Conservation (phyloP, 768 basidiomycete species). For the Tricholoma sp. region DNA sequence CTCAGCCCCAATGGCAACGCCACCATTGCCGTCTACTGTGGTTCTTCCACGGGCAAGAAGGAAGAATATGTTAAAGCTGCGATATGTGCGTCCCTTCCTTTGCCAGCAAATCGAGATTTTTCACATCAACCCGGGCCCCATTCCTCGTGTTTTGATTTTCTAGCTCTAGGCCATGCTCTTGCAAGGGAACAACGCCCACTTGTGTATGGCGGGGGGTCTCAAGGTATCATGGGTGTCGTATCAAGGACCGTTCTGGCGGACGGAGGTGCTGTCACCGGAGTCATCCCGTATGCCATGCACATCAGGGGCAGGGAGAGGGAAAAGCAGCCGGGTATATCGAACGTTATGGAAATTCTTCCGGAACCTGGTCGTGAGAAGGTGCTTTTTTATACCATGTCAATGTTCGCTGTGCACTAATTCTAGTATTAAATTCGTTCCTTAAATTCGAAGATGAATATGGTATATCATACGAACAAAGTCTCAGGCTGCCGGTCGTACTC, state of each 20-base stretch:
- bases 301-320: constrained; percentile 59
- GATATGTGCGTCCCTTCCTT: constrained; percentile 43
- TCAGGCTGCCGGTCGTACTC: constrained; percentile 2
- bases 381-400: not conserved
- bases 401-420: not conserved
- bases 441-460: not conserved
- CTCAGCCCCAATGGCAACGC: not conserved
- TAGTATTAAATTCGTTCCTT: not conserved
- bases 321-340: constrained; percentile 29
- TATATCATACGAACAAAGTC: not conserved
- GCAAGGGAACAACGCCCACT: constrained; percentile 56
- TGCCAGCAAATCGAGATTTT: not conserved
- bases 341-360: constrained; percentile 4
- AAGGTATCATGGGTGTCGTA: constrained; percentile 85
- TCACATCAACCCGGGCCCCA: not conserved
- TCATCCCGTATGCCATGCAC: constrained; percentile 76
- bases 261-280: constrained; percentile 71
- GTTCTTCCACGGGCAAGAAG: constrained; percentile 61
- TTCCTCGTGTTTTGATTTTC: not conserved
- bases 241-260: constrained; percentile 57
- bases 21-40: constrained; percentile 79
- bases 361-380: not conserved
- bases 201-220: constrained; percentile 83
- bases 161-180: constrained; percentile 73
- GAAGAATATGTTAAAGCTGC: constrained; percentile 66